phyloP scores from a whole-genome alignment of 192 early-diverging fungal genomes.

The Backusella morwellensis region DNA sequence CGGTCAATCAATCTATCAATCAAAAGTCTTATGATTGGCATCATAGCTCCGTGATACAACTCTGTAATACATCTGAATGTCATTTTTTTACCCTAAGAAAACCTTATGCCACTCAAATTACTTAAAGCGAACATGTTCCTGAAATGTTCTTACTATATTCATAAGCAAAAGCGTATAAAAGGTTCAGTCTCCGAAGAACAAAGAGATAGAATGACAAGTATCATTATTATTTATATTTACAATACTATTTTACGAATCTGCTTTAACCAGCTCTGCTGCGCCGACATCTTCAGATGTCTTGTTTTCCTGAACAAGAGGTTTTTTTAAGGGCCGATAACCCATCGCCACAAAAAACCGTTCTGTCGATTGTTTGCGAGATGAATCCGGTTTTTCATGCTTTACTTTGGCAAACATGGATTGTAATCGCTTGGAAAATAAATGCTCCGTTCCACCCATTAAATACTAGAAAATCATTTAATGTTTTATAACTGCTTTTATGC shows the following conservation, averaged over 20 bases:
- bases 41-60: background rate
- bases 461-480: conserved; percentile 30
- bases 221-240: no score
- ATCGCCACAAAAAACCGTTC: conserved; percentile 73
- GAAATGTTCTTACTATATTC: background rate
- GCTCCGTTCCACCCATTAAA: conserved; percentile 60
- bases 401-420: conserved; percentile 53
- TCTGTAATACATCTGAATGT: background rate
- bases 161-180: background rate
- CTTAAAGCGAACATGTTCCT: background rate
- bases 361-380: conserved; percentile 64
- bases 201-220: background rate
- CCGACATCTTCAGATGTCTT: background rate
- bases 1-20: background rate
- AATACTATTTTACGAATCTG: no score
- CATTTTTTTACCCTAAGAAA: background rate
- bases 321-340: conserved; percentile 30
- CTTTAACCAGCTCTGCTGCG: no score
- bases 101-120: background rate
- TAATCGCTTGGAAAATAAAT: conserved; percentile 46
- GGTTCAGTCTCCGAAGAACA: background rate
- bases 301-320: background rate
- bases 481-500: background rate
- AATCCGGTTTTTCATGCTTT: conserved; percentile 64
- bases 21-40: background rate